Base-by-base conservation (phyloP, 306 rosid genomes). In the Quercus berberidifolia region DNA sequence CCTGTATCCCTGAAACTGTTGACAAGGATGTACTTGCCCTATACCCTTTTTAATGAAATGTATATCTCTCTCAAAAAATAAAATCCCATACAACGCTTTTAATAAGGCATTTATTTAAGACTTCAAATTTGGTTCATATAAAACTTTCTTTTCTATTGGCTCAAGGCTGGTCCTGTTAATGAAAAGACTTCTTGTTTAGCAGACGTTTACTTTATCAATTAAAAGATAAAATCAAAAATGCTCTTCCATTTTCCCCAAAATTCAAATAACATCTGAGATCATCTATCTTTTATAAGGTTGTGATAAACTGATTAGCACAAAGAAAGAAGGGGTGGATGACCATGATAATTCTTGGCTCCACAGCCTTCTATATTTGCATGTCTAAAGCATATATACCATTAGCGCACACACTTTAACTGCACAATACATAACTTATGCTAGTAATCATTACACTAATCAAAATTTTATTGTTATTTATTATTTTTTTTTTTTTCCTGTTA, bases 361-460 rank as follows among this genome's bases (percentile, higher is more conserved):
- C 26, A 59, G 76, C 80, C n/a, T 80, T 75, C 65, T 38, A 73
- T 69, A 65, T 35, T 35, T 74, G 74, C 82, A 79, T 33, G 19
- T 57, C 73, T 70, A 65, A 78, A 59, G 65, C 15, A 74, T 71
- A 10, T 21, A 49, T 73, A 25, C 31, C 30, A 52, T 64, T 72
- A 20, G 38, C 82, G 46, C 51, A 58, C 72, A 60, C 70, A 55
- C 68, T 57, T 51, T 59, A 73, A 57, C 74, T 41, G 56, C 41
- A 65, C 20, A 74, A 63, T 75, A 43, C 86, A 86, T 81, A 86
- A 56, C 79, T 25, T 35, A 73, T 33, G 78, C 69, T 49, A 73
- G 64, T 67, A 74, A 78, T 17, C 74, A 74, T 62, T 73, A 41
- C 82, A 54, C 60, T 49, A 4, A 83, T 38, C 74, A 83, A 67